Evolutionary conservation across 2,329 filamentous ascomycete genomes (phyloP).

Genomic region (Orbilia quercus): DNA sequence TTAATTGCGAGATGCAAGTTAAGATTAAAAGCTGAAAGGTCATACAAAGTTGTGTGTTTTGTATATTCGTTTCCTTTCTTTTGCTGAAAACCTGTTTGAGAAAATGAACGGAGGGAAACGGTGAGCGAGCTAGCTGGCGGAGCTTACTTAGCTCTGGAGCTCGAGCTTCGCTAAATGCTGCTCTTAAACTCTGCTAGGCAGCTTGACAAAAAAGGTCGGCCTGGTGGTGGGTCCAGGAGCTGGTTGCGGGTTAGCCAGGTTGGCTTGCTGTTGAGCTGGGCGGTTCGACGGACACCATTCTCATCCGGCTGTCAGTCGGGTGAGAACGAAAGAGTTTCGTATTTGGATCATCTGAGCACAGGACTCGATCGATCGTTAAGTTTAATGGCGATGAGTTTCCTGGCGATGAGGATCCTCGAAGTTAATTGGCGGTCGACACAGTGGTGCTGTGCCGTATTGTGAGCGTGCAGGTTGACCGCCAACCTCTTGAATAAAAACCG

Average conservation of each 20-base stretch:
- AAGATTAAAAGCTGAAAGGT: background rate
- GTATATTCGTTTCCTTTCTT: background rate
- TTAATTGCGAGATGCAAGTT: background rate
- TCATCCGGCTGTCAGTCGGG: background rate
- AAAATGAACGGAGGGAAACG: conserved; percentile 5
- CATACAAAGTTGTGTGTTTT: background rate
- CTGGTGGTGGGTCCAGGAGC: conserved; percentile 26
- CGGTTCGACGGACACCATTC: background rate
- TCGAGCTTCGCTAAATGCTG: conserved; percentile 32
- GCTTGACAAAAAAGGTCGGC: conserved; percentile 13
- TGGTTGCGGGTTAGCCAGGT: conserved; percentile 16
- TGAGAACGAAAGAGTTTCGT: too few species aligned
- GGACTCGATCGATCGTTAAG: too few species aligned
- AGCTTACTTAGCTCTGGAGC: conserved; percentile 45
- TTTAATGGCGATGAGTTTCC: background rate
- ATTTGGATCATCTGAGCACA: too few species aligned
- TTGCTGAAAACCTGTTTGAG: conserved; percentile 3
- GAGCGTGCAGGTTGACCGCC: too few species aligned
- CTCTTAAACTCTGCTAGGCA: conserved; percentile 26
- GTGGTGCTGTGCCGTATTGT: too few species aligned
- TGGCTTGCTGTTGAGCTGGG: background rate
- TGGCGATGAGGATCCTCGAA: background rate
- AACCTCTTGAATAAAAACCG: too few species aligned
- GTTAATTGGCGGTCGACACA: too few species aligned
- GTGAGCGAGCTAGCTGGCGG: background rate